These are phyloP conservation scores for Wickerhamomyces pijperi DNA, from an alignment of 805 yeast species.

Conservation along the genomic window DNA sequence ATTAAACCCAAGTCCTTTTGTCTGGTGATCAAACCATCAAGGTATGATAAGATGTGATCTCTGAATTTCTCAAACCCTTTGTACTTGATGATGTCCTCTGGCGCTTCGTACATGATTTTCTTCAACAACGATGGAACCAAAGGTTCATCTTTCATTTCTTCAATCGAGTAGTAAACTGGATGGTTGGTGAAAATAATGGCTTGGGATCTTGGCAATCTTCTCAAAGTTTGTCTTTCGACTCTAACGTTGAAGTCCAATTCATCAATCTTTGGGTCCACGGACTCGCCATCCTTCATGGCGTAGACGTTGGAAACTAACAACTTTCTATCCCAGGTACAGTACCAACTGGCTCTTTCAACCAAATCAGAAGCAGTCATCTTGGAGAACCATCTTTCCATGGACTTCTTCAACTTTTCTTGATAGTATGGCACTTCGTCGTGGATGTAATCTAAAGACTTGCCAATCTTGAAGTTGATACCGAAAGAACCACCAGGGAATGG, in stretches of 20 bases:
- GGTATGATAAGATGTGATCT: slow-evolving; percentile 47
- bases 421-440: slow-evolving; percentile 65
- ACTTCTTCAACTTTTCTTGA: slow-evolving; percentile 47
- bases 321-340: slow-evolving; percentile 64
- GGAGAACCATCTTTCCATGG: slow-evolving; percentile 67
- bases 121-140: slow-evolving; percentile 54
- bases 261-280: slow-evolving; percentile 29
- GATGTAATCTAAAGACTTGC: slow-evolving; percentile 50
- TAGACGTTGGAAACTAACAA: slow-evolving; percentile 46
- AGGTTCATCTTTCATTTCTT: slow-evolving; percentile 77
- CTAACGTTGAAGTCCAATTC: slow-evolving; percentile 53
- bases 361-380: slow-evolving; percentile 49
- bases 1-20: slow-evolving; percentile 50
- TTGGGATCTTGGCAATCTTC: slow-evolving; percentile 51
- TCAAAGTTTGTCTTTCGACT: slow-evolving; percentile 62
- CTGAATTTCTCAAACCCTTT: slow-evolving; percentile 49
- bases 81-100: slow-evolving; percentile 53
- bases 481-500: slow-evolving; percentile 76
- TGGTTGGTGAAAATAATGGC: slow-evolving; percentile 70
- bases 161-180: slow-evolving; percentile 68
- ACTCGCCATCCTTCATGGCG: slow-evolving; percentile 33
- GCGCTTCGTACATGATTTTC: slow-evolving; percentile 55
- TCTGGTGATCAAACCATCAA: slow-evolving; percentile 44
- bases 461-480: slow-evolving; percentile 48
- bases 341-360: slow-evolving; percentile 70